These are phyloP conservation scores for Chamaenerion angustifolium DNA, from an alignment of 345 rosid species.

Conservation along the genomic window DNA sequence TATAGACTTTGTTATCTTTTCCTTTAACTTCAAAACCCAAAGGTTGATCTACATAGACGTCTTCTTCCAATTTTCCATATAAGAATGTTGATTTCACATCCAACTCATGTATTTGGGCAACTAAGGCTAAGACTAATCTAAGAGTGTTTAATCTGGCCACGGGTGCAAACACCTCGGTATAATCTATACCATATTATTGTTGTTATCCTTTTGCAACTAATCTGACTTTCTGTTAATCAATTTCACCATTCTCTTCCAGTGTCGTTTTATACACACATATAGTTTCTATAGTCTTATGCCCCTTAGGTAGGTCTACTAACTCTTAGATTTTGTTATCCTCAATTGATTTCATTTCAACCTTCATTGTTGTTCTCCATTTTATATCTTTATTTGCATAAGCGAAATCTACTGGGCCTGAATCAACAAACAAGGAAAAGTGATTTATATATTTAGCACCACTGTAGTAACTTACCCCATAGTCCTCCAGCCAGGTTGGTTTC, in stretches of 20 bases:
- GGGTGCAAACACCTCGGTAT: background rate
- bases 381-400: background rate
- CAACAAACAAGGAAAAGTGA: no score
- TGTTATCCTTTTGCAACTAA: background rate
- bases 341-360: background rate
- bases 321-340: background rate
- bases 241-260: background rate
- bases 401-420: background rate
- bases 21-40: background rate
- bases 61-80: background rate
- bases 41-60: background rate
- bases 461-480: no score
- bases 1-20: background rate
- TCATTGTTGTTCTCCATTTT: background rate
- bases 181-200: background rate
- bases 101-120: background rate
- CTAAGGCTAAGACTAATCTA: background rate
- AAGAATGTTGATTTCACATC: background rate
- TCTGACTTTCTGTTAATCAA: background rate
- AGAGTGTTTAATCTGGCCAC: background rate
- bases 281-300: no score
- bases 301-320: background rate
- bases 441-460: no score
- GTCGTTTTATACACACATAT: background rate
- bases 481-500: no score